Percentiles rank a stretch among this genome's conserved stretches.
phyloP scores from a whole-genome alignment of 176 grass and related monocot species.

The Musa itinerans region DNA sequence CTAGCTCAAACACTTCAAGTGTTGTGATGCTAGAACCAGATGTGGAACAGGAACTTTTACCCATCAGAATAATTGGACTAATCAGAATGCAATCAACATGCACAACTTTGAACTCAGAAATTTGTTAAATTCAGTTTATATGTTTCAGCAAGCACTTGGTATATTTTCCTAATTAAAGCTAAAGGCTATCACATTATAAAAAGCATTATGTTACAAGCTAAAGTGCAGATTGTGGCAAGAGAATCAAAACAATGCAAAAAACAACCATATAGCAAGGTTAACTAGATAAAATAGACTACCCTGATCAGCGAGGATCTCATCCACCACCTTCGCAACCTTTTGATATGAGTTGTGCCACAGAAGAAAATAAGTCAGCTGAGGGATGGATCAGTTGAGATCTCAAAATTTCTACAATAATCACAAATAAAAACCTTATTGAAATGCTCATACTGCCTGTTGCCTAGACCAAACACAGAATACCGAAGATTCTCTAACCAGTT shows the following conservation, averaged over 20 bases:
- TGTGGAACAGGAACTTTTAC: no score
- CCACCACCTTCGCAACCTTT: slow-evolving; percentile 77
- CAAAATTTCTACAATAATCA: slow-evolving; percentile 4
- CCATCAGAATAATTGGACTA: no score
- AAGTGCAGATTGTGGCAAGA: neutral
- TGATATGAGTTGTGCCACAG: slow-evolving; percentile 18
- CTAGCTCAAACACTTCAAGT: no score
- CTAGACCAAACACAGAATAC: slow-evolving; percentile 85
- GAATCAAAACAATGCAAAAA: neutral
- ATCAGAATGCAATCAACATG: no score
- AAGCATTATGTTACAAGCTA: no score
- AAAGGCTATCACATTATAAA: no score
- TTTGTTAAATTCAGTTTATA: no score
- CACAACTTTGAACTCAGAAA: no score
- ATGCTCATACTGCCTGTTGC: slow-evolving; percentile 93
- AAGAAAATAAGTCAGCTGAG: slow-evolving; percentile 16
- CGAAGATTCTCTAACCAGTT: slow-evolving; percentile 68
- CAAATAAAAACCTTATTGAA: slow-evolving; percentile 74
- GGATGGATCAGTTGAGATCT: slow-evolving; percentile 1
- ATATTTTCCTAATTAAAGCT: no score
- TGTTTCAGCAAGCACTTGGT: no score
- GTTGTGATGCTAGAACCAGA: no score
- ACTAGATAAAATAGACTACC: slow-evolving; percentile 43
- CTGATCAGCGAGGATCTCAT: slow-evolving; percentile 55
- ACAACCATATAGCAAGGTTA: neutral